Conservation (phyloP, 1,284 basidiomycete genomes). For the Sanguinoderma infundibulare region DNA sequence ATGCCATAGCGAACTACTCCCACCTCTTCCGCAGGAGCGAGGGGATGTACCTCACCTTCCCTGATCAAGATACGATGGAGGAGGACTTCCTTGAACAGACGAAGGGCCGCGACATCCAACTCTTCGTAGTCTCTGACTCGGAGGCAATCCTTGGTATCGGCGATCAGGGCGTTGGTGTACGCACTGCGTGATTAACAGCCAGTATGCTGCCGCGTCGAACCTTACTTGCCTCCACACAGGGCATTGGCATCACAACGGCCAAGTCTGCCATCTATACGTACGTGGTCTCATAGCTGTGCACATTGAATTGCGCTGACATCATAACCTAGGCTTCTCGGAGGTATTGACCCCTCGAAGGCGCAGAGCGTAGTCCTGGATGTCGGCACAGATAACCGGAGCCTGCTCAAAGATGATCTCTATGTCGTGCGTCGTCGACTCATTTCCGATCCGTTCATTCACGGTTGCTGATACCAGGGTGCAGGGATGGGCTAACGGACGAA, state of each 20-base stretch:
- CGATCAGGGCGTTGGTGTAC: slow-evolving; percentile 74
- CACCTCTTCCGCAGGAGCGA: slow-evolving; percentile 81
- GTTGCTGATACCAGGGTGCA: slow-evolving; percentile 28
- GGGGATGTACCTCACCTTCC: slow-evolving; percentile 70
- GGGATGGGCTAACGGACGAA: slow-evolving; percentile 67
- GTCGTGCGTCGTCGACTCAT: slow-evolving; percentile 46
- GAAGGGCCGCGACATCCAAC: slow-evolving; percentile 62
- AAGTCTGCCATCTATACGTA: slow-evolving; percentile 87
- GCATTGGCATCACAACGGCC: slow-evolving; percentile 77
- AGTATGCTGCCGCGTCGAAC: neutral
- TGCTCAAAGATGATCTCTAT: slow-evolving; percentile 73
- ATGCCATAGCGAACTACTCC: slow-evolving; percentile 82
- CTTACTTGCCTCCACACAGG: slow-evolving; percentile 33
- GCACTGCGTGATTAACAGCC: slow-evolving; percentile 19
- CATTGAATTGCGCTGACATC: neutral
- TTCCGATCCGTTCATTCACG: neutral
- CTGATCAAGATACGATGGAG: slow-evolving; percentile 74
- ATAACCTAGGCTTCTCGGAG: slow-evolving; percentile 67
- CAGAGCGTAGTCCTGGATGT: slow-evolving; percentile 77
- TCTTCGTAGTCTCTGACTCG: slow-evolving; percentile 82
- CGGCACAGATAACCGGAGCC: slow-evolving; percentile 74
- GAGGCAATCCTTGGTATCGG: slow-evolving; percentile 87
- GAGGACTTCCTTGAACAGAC: slow-evolving; percentile 72
- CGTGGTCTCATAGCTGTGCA: slow-evolving; percentile 26
- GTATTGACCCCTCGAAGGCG: slow-evolving; percentile 76